Evolutionary conservation across 164 flowering plant species (phyloP).

Genomic region (Dillenia turbinata): DNA sequence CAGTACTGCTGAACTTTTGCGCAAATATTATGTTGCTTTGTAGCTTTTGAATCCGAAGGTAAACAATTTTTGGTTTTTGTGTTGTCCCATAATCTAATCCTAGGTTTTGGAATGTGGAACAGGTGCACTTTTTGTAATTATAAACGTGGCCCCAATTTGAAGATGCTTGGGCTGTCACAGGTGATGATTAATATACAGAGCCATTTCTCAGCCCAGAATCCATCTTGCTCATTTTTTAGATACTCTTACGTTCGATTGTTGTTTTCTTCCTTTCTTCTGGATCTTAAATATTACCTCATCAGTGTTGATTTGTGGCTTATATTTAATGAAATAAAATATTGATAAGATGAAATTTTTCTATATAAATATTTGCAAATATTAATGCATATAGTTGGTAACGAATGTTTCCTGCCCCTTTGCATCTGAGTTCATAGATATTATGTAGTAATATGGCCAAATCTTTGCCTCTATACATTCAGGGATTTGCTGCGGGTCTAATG

Average conservation of each 20-base stretch:
- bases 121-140: conserved; percentile 89
- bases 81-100: conserved; percentile 1
- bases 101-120: conserved; percentile 19
- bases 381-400: too few relatives aligned
- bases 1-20: too few relatives aligned
- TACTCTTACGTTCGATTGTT: too few relatives aligned
- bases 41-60: neutral
- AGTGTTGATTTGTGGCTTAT: too few relatives aligned
- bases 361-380: too few relatives aligned
- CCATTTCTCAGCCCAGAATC: neutral
- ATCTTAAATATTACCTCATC: neutral
- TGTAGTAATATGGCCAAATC: too few relatives aligned
- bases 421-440: too few relatives aligned
- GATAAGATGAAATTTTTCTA: too few relatives aligned
- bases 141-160: conserved; percentile 73
- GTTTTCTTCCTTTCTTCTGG: neutral
- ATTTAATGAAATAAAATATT: too few relatives aligned
- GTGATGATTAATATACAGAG: conserved; percentile 20
- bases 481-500: conserved; percentile 98
- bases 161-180: conserved; percentile 97
- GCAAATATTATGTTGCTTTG: too few relatives aligned
- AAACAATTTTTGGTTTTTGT: neutral
- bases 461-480: conserved; percentile 35
- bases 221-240: neutral
- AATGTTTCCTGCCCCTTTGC: too few relatives aligned